Evolutionary conservation across 805 yeast species (phyloP), one percentile per base, ranked within the genome.

Genomic region (Sugiyamaella floridensis): DNA sequence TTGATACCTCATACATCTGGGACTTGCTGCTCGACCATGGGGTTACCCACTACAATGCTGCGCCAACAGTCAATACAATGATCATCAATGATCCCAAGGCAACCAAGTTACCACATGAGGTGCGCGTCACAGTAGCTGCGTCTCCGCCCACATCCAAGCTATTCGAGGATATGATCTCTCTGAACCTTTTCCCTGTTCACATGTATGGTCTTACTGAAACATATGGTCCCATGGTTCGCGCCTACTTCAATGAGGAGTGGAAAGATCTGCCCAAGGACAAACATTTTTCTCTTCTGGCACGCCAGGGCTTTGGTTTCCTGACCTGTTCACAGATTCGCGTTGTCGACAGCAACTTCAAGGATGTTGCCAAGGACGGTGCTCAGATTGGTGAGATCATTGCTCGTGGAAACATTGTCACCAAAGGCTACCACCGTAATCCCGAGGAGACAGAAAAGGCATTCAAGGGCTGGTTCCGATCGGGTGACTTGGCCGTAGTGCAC

Each of bases 21-120:
- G 60, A 61, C 40, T 57, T 67, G 41, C 52, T 62, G 43, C 48
- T 57, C n/a, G 55, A 58, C 20, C 55, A 59, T 41, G 52, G 55
- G 32, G 58, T 68, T 51, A 66, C 70, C 14, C 71, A 67, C 48
- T 65, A 59, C 57, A 60, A 61, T 50, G 71, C 71, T 12, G 71
- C 71, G 0, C 71, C 71, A n/a, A 68, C 71, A 5, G 71, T 67
- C 52, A 68, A 67, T 50, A 58, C 63, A 34, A 63, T 67, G 63
- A 52, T 67, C 9, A 59, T 67, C 46, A 65, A 62, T 54, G 58
- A 62, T 48, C 59, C 64, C 16, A 53, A 57, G 43, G 71, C 71
- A 15, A 45, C 45, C 28, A 55, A 53, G n/a, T 57, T 67, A 8
- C 53, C 60, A 10, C 56, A 59, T 26, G 55, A 52, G 14, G 69